Percentiles rank a stretch among this genome's conserved stretches.
Conservation (phyloP, 495 filamentous ascomycete genomes). For the Podospora australis region DNA sequence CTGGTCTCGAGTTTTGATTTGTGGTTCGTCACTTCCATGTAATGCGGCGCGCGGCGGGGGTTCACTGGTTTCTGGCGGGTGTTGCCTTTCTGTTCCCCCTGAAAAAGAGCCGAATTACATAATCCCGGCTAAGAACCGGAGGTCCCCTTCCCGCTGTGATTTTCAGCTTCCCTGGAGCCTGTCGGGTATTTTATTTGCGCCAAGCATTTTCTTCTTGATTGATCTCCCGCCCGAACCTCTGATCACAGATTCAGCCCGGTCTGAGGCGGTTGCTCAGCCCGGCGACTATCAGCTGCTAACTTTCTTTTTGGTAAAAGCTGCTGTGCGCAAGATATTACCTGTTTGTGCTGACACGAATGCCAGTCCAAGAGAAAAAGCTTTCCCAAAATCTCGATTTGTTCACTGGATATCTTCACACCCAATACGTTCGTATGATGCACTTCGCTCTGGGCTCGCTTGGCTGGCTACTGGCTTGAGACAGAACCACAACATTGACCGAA, state of each 20-base stretch:
- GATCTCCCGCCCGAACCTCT: background rate
- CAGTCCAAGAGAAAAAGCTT: too few species aligned
- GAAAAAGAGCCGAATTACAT: too few species aligned
- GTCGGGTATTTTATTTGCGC: background rate
- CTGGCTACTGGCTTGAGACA: background rate
- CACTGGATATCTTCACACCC: too few species aligned
- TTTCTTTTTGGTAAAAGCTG: background rate
- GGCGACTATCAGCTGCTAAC: background rate
- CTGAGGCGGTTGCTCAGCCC: background rate
- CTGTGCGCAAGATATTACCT: background rate
- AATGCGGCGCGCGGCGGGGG: too few species aligned
- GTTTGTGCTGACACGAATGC: background rate
- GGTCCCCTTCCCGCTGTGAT: background rate
- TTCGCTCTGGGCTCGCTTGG: background rate
- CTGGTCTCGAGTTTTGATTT: too few species aligned
- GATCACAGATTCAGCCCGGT: constrained; percentile 1
- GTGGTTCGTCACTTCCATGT: too few species aligned
- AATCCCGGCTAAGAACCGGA: background rate
- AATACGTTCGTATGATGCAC: background rate
- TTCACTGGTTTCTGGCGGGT: too few species aligned
- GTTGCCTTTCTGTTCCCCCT: too few species aligned
- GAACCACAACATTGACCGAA: background rate
- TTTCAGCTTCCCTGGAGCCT: too few species aligned
- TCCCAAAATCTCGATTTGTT: too few species aligned
- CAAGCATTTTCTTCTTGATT: constrained; percentile 1